Evolutionary conservation across 192 early-diverging fungal species (phyloP).

Genomic region (Chytriomyces sp.): DNA sequence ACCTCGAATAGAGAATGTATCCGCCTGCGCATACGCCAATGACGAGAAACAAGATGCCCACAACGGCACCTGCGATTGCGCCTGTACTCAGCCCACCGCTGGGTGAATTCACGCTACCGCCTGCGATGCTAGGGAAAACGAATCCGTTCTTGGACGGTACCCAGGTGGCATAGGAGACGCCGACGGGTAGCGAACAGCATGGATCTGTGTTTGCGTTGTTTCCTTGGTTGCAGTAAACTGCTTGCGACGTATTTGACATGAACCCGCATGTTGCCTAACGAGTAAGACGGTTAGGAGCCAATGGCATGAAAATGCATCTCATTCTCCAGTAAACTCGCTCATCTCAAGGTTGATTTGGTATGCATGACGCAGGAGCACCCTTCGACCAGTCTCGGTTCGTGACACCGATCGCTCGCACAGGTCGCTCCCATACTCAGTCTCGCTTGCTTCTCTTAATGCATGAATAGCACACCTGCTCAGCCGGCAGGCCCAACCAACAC

Average conservation of each 20-base stretch:
- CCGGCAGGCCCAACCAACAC: not conserved
- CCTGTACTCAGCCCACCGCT: not conserved
- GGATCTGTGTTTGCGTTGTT: not conserved
- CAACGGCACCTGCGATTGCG: not conserved
- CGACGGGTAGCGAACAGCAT: constrained; percentile 12
- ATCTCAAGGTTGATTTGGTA: too few relatives aligned
- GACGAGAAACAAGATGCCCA: not conserved
- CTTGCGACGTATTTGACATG: too few relatives aligned
- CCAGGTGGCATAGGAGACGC: not conserved
- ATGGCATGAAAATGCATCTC: not conserved
- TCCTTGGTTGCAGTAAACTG: not conserved
- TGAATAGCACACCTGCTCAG: not conserved
- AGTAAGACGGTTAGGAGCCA: too few relatives aligned
- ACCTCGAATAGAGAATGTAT: too few relatives aligned
- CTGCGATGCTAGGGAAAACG: not conserved
- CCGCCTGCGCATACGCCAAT: too few relatives aligned
- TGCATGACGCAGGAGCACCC: too few relatives aligned
- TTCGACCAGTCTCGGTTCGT: too few relatives aligned
- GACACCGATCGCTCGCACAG: too few relatives aligned
- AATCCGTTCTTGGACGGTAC: not conserved
- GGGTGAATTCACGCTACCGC: not conserved
- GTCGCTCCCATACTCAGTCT: too few relatives aligned
- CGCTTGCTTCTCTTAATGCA: too few relatives aligned
- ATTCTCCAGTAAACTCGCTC: not conserved
- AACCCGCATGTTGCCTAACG: not conserved